A percentile compares a stretch with the other conserved stretches of the same genome.
phyloP scores from a whole-genome alignment of 345 rosid species.

The Eucalyptus urophylla region DNA sequence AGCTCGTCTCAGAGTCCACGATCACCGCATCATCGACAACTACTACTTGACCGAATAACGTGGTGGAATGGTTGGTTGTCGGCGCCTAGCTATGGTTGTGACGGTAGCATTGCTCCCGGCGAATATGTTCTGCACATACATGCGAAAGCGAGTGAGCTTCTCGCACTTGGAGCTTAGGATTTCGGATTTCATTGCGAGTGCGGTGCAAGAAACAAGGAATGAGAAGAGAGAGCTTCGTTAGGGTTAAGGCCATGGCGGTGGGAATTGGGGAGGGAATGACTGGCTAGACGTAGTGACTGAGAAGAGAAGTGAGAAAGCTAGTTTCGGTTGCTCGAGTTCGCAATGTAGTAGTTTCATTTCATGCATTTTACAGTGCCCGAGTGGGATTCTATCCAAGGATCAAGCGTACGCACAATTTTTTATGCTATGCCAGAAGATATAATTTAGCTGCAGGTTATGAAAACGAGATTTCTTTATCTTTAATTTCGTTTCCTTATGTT shows the following conservation, averaged over 20 bases:
- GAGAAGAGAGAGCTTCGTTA: neutral
- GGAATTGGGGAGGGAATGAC: neutral
- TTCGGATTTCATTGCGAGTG: neutral
- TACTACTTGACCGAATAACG: neutral
- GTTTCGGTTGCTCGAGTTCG: neutral
- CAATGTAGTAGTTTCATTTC: neutral
- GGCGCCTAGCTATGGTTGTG: neutral
- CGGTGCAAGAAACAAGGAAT: neutral
- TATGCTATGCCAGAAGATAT: too few relatives aligned
- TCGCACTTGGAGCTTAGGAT: neutral
- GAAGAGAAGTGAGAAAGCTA: neutral
- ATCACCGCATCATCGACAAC: neutral
- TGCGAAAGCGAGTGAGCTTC: slow-evolving; percentile 2
- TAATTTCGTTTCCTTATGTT: too few relatives aligned
- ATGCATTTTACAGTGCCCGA: neutral
- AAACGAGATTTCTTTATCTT: too few relatives aligned
- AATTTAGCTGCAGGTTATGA: too few relatives aligned
- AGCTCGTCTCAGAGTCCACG: neutral
- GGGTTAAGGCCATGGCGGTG: neutral
- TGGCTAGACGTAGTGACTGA: neutral
- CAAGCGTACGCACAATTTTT: too few relatives aligned
- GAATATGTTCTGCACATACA: neutral
- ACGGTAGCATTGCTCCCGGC: neutral
- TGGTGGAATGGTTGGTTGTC: neutral
- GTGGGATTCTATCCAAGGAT: neutral